Evolutionary conservation across 768 basidiomycete genomes (phyloP), one percentile per base, ranked within the genome.

Genomic region (Gymnopilus junonius): DNA sequence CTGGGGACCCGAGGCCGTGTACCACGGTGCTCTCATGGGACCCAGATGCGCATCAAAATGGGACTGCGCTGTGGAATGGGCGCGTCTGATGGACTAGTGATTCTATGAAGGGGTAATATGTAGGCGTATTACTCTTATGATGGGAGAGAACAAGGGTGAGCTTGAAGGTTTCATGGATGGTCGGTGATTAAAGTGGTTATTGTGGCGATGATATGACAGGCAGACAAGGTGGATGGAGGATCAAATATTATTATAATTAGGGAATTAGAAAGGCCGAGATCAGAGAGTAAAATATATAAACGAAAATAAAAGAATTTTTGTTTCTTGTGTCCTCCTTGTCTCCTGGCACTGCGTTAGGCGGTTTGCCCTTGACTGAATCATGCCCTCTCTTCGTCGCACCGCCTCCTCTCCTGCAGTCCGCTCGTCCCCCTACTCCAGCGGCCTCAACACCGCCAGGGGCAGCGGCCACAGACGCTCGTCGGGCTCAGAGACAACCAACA

Each of bases 321-420:
- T 77, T 69, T 69, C 69, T 75, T 69, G 76, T 74, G 73, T 74
- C 71, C 71, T 65, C 72, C 69, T 67, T 66, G 73, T 68, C 70
- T 69, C 70, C 65, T 69, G 74, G 80, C 81, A 79, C 82, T 83
- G 82, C 79, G 81, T 77, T 76, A 82, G 80, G 81, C 82, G 78
- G 83, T 75, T 79, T 80, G 71, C 69, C 68, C 63, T 66, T 58
- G 29, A 70, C 68, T 42, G 55, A 35, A 61, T 17, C 51, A 83
- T 83, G 90, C 92, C 92, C 70, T 92, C 91, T 77, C 89, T 93
- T 69, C 91, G 91, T 78, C 90, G 91, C 70, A 86, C 89, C 54
- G 75, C 85, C 64, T 93, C 92, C 20, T 86, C 88, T 60, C 87
- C 90, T 43, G 76, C 83, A 21, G 89, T 89, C 69, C 86, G 91